Evolutionary conservation across 2,329 filamentous ascomycete species (phyloP).

Genomic region (Xylariaceae sp.): DNA sequence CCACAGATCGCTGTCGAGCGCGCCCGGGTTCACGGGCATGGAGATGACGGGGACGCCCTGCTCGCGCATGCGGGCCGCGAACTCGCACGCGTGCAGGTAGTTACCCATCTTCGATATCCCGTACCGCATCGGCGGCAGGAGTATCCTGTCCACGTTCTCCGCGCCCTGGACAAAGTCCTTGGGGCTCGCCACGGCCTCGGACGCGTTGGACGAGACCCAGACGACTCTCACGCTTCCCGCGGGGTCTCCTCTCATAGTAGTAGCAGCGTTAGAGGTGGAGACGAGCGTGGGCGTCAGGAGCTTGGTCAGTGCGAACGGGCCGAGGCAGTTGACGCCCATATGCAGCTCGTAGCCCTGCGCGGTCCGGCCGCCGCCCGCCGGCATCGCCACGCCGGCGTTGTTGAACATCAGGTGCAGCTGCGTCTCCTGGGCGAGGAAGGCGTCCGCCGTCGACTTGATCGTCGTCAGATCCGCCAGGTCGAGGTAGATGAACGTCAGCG

Average conservation of each 20-base stretch:
- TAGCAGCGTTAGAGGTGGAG: too few relatives aligned
- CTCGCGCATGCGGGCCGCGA: constrained; percentile 11
- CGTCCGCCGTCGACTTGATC: constrained; percentile 10
- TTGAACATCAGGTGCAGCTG: constrained; percentile 17
- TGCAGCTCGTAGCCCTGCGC: constrained; percentile 26
- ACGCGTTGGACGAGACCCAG: constrained; percentile 21
- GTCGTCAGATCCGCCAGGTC: constrained; percentile 12
- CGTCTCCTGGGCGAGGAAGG: constrained; percentile 10
- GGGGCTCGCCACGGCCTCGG: constrained; percentile 1
- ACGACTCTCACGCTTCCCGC: constrained; percentile 19
- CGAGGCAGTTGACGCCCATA: constrained; percentile 24
- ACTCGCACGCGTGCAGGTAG: constrained; percentile 17
- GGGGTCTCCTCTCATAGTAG: constrained; percentile 10
- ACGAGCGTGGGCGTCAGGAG: constrained; percentile 20
- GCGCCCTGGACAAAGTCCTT: constrained; percentile 11
- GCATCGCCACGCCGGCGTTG: constrained; percentile 12
- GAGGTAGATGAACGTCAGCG: constrained; percentile 6
- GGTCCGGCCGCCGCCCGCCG: constrained; percentile 9
- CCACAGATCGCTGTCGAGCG: constrained; percentile 19
- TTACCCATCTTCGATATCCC: constrained; percentile 22
- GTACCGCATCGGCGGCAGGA: too few relatives aligned
- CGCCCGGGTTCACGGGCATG: constrained; percentile 20
- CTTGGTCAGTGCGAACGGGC: constrained; percentile 22
- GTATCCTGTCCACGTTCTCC: constrained; percentile 7
- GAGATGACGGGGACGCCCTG: constrained; percentile 15